phyloP scores from a whole-genome alignment of 2,329 filamentous ascomycete genomes.

The Cladosporium sp. region DNA sequence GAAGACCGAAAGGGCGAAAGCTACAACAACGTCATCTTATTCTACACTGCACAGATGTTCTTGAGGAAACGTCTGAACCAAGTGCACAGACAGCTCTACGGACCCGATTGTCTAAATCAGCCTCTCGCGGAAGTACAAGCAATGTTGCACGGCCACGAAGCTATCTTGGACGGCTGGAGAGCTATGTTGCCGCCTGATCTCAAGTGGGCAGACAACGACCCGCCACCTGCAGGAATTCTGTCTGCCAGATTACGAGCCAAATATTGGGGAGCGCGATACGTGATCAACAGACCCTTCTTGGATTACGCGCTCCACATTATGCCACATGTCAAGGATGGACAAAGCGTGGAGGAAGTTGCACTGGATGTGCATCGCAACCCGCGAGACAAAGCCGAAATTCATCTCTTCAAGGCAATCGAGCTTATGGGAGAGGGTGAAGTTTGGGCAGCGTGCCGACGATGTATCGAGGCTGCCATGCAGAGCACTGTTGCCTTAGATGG shows the following conservation, averaged over 20 bases:
- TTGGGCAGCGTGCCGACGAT: constrained; percentile 43
- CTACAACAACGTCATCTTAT: constrained; percentile 51
- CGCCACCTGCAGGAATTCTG: constrained; percentile 74
- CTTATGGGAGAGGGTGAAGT: constrained; percentile 31
- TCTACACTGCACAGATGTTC: constrained; percentile 63
- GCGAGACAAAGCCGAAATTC: constrained; percentile 36
- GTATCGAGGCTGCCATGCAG: constrained; percentile 73
- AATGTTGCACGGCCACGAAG: constrained; percentile 36
- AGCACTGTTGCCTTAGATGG: constrained; percentile 84
- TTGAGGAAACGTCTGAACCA: constrained; percentile 58
- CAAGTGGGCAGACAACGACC: constrained; percentile 67
- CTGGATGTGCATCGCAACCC: constrained; percentile 33
- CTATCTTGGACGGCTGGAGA: constrained; percentile 54
- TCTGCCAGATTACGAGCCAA: constrained; percentile 84
- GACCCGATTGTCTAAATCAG: constrained; percentile 30
- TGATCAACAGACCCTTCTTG: constrained; percentile 80
- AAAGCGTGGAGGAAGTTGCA: constrained; percentile 29
- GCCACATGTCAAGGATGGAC: constrained; percentile 29
- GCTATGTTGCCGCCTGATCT: constrained; percentile 52
- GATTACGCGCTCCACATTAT: constrained; percentile 59
- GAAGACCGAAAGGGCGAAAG: constrained; percentile 24
- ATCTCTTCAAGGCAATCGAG: constrained; percentile 38
- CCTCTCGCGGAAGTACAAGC: constrained; percentile 27
- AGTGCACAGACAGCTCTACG: constrained; percentile 58
- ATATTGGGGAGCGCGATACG: constrained; percentile 89